Evolutionary conservation across 331 rosid genomes (phyloP).

Genomic region (Acacia concinna): DNA sequence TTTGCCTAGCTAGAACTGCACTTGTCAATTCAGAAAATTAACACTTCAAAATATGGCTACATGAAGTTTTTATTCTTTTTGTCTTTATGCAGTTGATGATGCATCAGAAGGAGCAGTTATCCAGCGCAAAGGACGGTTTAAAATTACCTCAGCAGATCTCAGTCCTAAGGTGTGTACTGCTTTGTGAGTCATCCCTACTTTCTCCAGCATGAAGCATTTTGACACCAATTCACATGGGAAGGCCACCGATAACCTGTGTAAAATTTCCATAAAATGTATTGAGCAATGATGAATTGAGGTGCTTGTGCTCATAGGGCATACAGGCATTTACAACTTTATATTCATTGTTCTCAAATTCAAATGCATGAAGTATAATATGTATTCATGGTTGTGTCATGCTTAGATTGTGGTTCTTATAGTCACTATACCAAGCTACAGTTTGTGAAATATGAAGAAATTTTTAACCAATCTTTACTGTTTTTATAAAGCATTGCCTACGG

Average conservation of each 20-base stretch:
- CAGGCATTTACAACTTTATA: background rate
- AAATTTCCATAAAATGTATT: background rate
- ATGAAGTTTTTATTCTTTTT: constrained; percentile 3
- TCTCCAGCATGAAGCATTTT: background rate
- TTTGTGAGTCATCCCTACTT: background rate
- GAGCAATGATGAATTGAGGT: background rate
- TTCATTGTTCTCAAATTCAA: background rate
- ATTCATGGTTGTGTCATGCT: background rate
- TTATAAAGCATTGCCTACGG: background rate
- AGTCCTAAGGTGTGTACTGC: constrained; percentile 65
- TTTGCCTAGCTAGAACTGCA: background rate
- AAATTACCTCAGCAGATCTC: constrained; percentile 72
- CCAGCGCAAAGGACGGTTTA: constrained; percentile 87
- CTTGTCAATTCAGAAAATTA: constrained; percentile 15
- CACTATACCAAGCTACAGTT: background rate
- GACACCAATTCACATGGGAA: background rate
- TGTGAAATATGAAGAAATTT: background rate
- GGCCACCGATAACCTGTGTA: background rate
- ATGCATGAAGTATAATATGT: background rate
- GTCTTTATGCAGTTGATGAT: constrained; percentile 64
- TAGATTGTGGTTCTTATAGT: background rate
- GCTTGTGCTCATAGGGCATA: background rate
- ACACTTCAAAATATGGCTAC: constrained; percentile 4
- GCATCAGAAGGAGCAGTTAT: constrained; percentile 73
- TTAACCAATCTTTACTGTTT: background rate